Evolutionary conservation across 2,329 filamentous ascomycete genomes (phyloP).

Genomic region (Mariannaea elegans): DNA sequence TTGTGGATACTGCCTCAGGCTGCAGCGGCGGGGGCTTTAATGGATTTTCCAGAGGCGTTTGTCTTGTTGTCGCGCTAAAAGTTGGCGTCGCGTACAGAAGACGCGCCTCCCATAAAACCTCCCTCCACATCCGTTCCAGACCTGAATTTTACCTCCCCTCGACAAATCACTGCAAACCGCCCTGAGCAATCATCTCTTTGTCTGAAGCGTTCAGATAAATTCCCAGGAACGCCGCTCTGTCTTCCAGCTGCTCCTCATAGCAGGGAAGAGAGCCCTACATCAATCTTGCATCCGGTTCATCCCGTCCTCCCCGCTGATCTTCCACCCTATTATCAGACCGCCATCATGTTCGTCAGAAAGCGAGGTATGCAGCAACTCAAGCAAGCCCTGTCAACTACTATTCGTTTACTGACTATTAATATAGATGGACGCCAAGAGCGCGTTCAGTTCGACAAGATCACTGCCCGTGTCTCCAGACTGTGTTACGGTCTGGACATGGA

Average conservation of each 20-base stretch:
- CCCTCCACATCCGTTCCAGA: slow-evolving; percentile 36
- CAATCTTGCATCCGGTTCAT: slow-evolving; percentile 29
- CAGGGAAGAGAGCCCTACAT: slow-evolving; percentile 37
- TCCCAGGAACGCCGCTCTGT: slow-evolving; percentile 31
- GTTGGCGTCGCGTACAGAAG: slow-evolving; percentile 45
- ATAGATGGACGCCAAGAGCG: slow-evolving; percentile 99
- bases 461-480: slow-evolving; percentile 93
- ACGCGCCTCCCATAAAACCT: slow-evolving; percentile 51
- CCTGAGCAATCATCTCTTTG: slow-evolving; percentile 24
- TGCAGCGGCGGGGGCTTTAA: slow-evolving; percentile 40
- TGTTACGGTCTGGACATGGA: slow-evolving; percentile 96
- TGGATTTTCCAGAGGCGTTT: slow-evolving; percentile 36
- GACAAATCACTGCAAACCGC: slow-evolving; percentile 33
- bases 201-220: slow-evolving; percentile 19
- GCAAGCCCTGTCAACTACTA: neutral
- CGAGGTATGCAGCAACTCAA: slow-evolving; percentile 58
- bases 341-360: slow-evolving; percentile 70
- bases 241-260: slow-evolving; percentile 37
- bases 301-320: slow-evolving; percentile 30
- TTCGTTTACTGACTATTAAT: slow-evolving; percentile 38
- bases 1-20: slow-evolving; percentile 42
- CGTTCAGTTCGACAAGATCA: slow-evolving; percentile 99
- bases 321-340: slow-evolving; percentile 33
- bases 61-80: slow-evolving; percentile 45
- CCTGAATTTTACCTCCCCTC: slow-evolving; percentile 37